A percentile compares a stretch with the other conserved stretches of the same genome.
These are phyloP conservation scores for Pyricularia sp. DNA, from an alignment of 2,329 filamentous ascomycete species.

Conservation along the genomic window DNA sequence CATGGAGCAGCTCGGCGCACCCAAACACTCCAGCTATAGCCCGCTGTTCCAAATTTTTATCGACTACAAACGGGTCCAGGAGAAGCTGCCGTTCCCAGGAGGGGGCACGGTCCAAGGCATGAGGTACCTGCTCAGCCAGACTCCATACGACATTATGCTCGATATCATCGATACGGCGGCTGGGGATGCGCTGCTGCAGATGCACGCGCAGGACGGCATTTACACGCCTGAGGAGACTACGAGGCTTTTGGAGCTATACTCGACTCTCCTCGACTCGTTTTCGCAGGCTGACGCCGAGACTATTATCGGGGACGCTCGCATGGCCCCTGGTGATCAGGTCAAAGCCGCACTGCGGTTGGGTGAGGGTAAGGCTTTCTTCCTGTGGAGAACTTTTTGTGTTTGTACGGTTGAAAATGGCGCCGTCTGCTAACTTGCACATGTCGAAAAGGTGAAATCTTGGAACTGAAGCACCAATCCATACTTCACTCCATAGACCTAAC, in stretches of 20 bases:
- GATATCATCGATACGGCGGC: constrained; percentile 1
- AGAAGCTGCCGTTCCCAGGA: not conserved
- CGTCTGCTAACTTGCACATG: not conserved
- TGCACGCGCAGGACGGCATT: not conserved
- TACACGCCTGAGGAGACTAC: not conserved
- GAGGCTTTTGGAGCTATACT: not conserved
- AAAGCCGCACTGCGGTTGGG: not conserved
- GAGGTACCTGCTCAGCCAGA: not conserved
- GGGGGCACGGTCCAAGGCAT: not conserved
- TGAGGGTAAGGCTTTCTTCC: not conserved
- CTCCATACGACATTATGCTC: constrained; percentile 1
- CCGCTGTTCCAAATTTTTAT: constrained; percentile 1
- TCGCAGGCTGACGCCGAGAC: not conserved
- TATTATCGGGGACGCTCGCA: not conserved
- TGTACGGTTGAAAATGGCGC: no score
- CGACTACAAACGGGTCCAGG: constrained; percentile 1
- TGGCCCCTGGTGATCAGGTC: not conserved
- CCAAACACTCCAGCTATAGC: not conserved
- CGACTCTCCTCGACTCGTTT: not conserved
- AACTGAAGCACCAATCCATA: not conserved
- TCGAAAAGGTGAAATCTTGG: not conserved
- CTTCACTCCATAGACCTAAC: not conserved
- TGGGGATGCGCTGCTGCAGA: not conserved
- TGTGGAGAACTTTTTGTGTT: no score
- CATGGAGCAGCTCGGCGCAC: not conserved